These are phyloP conservation scores for Aspergillus quadricinctus DNA, from an alignment of 2,329 filamentous ascomycete species.

Conservation along the genomic window DNA sequence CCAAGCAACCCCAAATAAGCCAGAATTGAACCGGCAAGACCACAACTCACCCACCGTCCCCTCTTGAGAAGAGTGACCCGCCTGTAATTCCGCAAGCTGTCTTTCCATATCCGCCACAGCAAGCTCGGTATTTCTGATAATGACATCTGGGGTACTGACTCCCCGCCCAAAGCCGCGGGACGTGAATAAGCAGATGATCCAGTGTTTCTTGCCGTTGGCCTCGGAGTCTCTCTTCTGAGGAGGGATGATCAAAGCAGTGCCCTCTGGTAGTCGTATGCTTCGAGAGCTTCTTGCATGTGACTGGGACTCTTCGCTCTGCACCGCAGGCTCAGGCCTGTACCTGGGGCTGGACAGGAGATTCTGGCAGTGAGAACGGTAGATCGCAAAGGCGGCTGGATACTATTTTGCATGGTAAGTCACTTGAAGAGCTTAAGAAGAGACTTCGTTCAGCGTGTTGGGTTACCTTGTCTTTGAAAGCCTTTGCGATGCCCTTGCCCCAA, in stretches of 20 bases:
- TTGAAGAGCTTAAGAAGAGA: neutral
- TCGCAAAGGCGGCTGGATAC: constrained; percentile 50
- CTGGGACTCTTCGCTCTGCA: neutral
- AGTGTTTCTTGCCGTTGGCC: constrained; percentile 38
- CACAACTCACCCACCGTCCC: constrained; percentile 34
- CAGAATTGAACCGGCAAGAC: constrained; percentile 56
- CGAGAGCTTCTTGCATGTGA: constrained; percentile 3
- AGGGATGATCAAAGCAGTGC: constrained; percentile 52
- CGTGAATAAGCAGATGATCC: constrained; percentile 58
- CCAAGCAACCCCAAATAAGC: constrained; percentile 55
- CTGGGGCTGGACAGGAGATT: constrained; percentile 11
- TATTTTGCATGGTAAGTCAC: constrained; percentile 12
- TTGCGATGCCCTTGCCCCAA: constrained; percentile 59
- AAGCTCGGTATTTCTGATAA: constrained; percentile 46
- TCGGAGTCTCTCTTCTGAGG: constrained; percentile 39
- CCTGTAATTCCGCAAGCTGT: constrained; percentile 34
- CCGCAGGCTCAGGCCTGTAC: constrained; percentile 3
- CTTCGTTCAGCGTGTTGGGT: neutral
- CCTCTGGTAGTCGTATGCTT: constrained; percentile 30
- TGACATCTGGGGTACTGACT: constrained; percentile 33
- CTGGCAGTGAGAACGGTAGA: constrained; percentile 49
- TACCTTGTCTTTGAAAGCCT: constrained; percentile 43
- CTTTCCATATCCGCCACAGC: constrained; percentile 48
- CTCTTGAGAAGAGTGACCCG: constrained; percentile 4
- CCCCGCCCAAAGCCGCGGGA: constrained; percentile 47